Evolutionary conservation across 2,329 filamentous ascomycete species (phyloP).

Genomic region (Myriosclerotinia duriaeana): DNA sequence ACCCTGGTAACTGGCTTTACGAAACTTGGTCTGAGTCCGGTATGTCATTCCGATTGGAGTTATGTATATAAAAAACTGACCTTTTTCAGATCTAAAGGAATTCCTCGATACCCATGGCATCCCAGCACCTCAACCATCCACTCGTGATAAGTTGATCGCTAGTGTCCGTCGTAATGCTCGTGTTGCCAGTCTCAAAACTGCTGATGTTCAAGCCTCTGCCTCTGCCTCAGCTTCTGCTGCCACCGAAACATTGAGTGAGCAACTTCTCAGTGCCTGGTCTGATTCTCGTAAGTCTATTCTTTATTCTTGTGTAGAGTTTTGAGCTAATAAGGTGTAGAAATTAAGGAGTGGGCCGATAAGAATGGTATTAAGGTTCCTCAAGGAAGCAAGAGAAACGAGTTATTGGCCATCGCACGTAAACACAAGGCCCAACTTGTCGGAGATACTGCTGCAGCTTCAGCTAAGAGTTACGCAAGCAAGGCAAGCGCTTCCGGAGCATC

Average conservation of each 20-base stretch:
- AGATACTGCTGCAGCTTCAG: conserved; percentile 58
- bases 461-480: conserved; percentile 68
- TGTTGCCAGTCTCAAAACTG: conserved; percentile 68
- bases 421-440: conserved; percentile 71
- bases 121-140: conserved; percentile 78
- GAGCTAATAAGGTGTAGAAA: conserved; percentile 47
- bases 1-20: conserved; percentile 95
- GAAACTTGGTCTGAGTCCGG: conserved; percentile 79
- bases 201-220: conserved; percentile 59
- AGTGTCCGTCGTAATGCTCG: conserved; percentile 88
- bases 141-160: conserved; percentile 84
- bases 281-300: conserved; percentile 54
- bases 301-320: not conserved
- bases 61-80: conserved; percentile 26
- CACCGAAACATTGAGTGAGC: conserved; percentile 74
- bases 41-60: conserved; percentile 22
- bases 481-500: conserved; percentile 63
- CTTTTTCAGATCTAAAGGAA: conserved; percentile 70
- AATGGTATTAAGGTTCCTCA: conserved; percentile 88
- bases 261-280: conserved; percentile 85
- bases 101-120: conserved; percentile 90
- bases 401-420: conserved; percentile 86
- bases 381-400: conserved; percentile 82
- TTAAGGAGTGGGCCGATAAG: conserved; percentile 93
- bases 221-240: conserved; percentile 66